A percentile compares a stretch with the other conserved stretches of the same genome.
phyloP scores from a whole-genome alignment of 1,139 yeast genomes.

The Blastobotrys proliferans region DNA sequence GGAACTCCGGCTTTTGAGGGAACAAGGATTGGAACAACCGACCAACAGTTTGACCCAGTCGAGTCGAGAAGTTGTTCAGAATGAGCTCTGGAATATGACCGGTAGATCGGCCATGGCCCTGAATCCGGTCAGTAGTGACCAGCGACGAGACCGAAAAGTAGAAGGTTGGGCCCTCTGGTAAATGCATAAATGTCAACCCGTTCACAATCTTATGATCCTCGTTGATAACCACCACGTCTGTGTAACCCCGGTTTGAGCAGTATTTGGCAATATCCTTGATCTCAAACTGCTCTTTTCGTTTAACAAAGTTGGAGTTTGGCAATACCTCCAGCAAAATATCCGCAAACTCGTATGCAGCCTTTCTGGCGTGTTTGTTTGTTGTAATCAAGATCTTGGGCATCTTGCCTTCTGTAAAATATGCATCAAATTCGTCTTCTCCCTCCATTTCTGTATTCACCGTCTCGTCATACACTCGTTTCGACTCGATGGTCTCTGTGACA shows the following conservation, averaged over 20 bases:
- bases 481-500: conserved; percentile 83
- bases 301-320: conserved; percentile 82
- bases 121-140: conserved; percentile 47
- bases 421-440: conserved; percentile 75
- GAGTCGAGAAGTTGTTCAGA: conserved; percentile 84
- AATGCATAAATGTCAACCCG: conserved; percentile 86
- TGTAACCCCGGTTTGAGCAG: conserved; percentile 76
- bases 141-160: conserved; percentile 84
- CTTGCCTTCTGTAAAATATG: conserved; percentile 53
- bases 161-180: conserved; percentile 93
- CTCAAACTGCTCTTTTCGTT: conserved; percentile 76
- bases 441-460: conserved; percentile 71
- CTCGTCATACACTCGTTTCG: conserved; percentile 86
- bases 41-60: conserved; percentile 91
- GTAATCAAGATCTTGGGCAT: conserved; percentile 85
- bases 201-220: conserved; percentile 91
- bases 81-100: conserved; percentile 88
- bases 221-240: conserved; percentile 82
- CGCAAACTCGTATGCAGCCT: conserved; percentile 86
- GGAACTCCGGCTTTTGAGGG: conserved; percentile 89
- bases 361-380: conserved; percentile 81
- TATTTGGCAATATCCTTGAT: conserved; percentile 83
- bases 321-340: conserved; percentile 78
- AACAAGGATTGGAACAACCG: conserved; percentile 84
- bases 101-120: conserved; percentile 88